Evolutionary conservation across 2,329 filamentous ascomycete genomes (phyloP), one percentile per base, ranked within the genome.

Genomic region (Scytalidium lignicola): DNA sequence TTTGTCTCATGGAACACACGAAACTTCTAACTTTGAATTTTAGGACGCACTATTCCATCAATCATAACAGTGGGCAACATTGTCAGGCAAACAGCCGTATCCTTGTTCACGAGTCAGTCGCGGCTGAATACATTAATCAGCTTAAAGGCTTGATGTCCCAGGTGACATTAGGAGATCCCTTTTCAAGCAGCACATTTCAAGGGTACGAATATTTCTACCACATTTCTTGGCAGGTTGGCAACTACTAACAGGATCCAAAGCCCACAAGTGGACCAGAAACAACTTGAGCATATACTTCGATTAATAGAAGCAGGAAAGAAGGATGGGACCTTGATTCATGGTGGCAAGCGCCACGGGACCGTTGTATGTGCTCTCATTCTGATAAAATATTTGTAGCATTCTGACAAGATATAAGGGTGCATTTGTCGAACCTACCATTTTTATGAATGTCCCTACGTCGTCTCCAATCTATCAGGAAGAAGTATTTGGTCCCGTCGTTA

Each of bases 41-140:
- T n/a, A 37, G 32, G n/a, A 37, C 32, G 5, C 32, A 37, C n/a
- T 37, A 37, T 17, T 37, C 32, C 7, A 23, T 22, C 20, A 22
- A 37, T 17, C 32, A 37, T 37, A 37, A 37, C 15, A 37, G 32
- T 17, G 49, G 49, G 13, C 49, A 51, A 18, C 39, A 44, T 28
- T 49, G 47, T 22, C 42, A 44, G 13, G 87, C 87, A 55, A 84
- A 83, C 7, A 86, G 83, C 1, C 72, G 85, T 3, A 82, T 88
- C 10, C 87, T 87, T 63, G 76, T 88, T 3, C 83, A 83, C 1
- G 67, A 72, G 40, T 60, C 64, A 41, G 74, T 85, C 65, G 82
- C 85, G 55, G 54, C 70, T 13, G 69, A 68, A 7, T 88, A 88
- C 58, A 77, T 86, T 52, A 70, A 71, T 51, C 65, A 44, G 18